Percentiles rank a stretch among this genome's conserved stretches.
Conservation (phyloP, 176 grass and related monocot genomes). For the Elymus sibiricus region DNA sequence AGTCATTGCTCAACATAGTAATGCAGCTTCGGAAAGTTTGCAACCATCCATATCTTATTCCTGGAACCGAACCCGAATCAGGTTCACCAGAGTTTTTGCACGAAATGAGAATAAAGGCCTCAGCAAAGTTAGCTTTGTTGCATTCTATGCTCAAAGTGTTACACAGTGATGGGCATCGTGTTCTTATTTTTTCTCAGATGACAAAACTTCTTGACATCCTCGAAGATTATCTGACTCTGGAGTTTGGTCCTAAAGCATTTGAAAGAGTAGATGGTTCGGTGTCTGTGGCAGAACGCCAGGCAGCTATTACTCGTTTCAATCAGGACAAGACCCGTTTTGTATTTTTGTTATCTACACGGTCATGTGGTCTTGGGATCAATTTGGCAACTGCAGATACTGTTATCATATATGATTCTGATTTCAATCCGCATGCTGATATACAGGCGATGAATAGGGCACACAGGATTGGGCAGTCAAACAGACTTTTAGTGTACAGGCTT, state of each 20-base stretch:
- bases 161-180: slow-evolving; percentile 81
- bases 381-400: slow-evolving; percentile 98
- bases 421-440: slow-evolving; percentile 99
- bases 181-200: slow-evolving; percentile 99
- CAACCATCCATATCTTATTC: slow-evolving; percentile 98
- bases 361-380: slow-evolving; percentile 99
- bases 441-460: slow-evolving; percentile 99
- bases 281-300: slow-evolving; percentile 84
- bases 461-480: slow-evolving; percentile 95
- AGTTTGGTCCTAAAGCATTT: slow-evolving; percentile 88
- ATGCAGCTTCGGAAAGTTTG: slow-evolving; percentile 99
- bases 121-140: slow-evolving; percentile 81
- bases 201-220: slow-evolving; percentile 99
- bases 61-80: slow-evolving; percentile 95
- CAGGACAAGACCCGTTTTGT: slow-evolving; percentile 98
- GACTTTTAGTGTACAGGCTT: slow-evolving; percentile 96
- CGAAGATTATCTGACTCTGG: slow-evolving; percentile 85
- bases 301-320: slow-evolving; percentile 93
- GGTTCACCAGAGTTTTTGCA: slow-evolving; percentile 87
- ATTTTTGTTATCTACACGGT: slow-evolving; percentile 94
- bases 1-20: slow-evolving; percentile 96
- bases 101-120: slow-evolving; percentile 99
- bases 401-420: slow-evolving; percentile 99
- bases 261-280: slow-evolving; percentile 96
- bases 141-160: slow-evolving; percentile 97